Evolutionary conservation across 2,329 filamentous ascomycete genomes (phyloP).

Genomic region (Cercospora sojina): DNA sequence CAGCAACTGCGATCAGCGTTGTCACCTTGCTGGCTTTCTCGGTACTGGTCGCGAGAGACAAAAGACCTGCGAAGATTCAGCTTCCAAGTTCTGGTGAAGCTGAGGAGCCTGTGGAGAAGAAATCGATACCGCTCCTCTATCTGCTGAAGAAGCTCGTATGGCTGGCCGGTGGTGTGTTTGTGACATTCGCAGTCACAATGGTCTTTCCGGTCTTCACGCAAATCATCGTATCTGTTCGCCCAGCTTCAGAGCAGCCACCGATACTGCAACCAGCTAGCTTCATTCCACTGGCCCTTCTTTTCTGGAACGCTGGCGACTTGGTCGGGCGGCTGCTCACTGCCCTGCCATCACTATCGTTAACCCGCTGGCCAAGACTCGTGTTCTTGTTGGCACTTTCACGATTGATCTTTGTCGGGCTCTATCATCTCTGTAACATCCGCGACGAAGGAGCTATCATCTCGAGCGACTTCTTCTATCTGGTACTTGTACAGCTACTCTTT

Average conservation of each 20-base stretch:
- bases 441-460: conserved; percentile 69
- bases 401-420: conserved; percentile 74
- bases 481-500: conserved; percentile 79
- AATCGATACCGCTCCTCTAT: conserved; percentile 56
- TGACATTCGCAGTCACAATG: conserved; percentile 86
- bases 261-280: conserved; percentile 74
- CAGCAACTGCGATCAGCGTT: conserved; percentile 74
- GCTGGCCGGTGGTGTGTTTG: conserved; percentile 71
- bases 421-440: conserved; percentile 83
- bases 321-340: conserved; percentile 69
- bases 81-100: conserved; percentile 2
- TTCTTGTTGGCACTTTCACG: conserved; percentile 68
- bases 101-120: conserved; percentile 18
- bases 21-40: conserved; percentile 70
- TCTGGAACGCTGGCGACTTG: conserved; percentile 92
- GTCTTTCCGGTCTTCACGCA: conserved; percentile 89
- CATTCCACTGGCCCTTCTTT: conserved; percentile 83
- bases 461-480: conserved; percentile 85
- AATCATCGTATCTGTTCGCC: conserved; percentile 45
- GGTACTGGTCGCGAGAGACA: conserved; percentile 59
- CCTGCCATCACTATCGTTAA: conserved; percentile 56
- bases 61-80: conserved; percentile 22
- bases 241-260: conserved; percentile 48
- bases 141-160: conserved; percentile 78
- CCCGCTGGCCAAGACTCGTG: conserved; percentile 63